Base-by-base conservation (phyloP, 2,329 filamentous ascomycete species). In the Lasiodiplodia sp. region DNA sequence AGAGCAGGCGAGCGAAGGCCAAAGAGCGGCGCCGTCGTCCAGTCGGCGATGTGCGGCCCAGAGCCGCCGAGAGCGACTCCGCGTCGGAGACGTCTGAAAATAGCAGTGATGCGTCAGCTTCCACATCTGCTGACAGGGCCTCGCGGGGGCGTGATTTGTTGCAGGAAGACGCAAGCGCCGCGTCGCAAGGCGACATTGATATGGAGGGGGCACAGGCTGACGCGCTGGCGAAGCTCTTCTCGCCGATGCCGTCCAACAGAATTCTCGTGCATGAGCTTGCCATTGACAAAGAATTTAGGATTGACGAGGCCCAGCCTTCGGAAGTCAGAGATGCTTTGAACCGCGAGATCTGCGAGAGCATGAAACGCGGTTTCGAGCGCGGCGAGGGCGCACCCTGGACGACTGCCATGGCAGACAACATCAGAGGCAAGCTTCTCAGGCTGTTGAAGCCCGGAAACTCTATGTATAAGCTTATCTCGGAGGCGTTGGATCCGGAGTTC, bases 191-290 rank as follows among this genome's bases (percentile, higher is more conserved):
- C 57, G 57, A 62, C 10, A 56, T 51, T 47, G 66, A 68, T 51
- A n/a, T 63, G 16, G 67, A 68, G 52, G 77, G 76, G n/a, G 75
- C 78, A 53, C 76, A 80, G 70, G 73, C 80, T 5, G 81, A 80
- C 64, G 81, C 87, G 73, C 60, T 86, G 79, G 73, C 84, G 77
- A 78, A 86, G 79, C 70, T 86, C 83, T 80, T 90, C 74, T 88
- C 88, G 10, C 81, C 85, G 7, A 83, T 94, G 56, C 92, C 92
- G 0, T 87, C 90, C 69, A 96, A 95, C 73, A 86, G 92, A 31
- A 82, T 92, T 12, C 83, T 95, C 18, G 90, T 93, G 0, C 92
- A 95, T 76, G 92, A 95, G 79, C 82, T 96, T 55, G 90, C 91
- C 10, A 91, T 96, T 72, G 92, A 95, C 78, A 90, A 89, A 72